Evolutionary conservation across 495 filamentous ascomycete genomes (phyloP).

Genomic region (Trichoderma virens): DNA sequence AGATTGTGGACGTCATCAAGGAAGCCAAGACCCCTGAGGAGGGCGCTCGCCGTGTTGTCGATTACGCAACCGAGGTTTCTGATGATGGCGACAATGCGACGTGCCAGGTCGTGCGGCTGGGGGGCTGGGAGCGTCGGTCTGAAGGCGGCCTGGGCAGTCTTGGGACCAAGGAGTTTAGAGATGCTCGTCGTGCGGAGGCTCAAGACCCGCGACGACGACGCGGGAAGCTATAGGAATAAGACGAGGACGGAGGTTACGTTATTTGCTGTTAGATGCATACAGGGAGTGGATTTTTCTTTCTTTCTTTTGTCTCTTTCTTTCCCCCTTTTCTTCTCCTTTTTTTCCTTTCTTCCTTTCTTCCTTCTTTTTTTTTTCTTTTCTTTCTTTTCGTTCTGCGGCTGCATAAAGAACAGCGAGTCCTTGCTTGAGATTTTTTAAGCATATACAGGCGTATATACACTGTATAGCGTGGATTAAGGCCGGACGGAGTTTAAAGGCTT

Average conservation of each 20-base stretch:
- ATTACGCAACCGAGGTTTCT: conserved; percentile 78
- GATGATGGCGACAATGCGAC: conserved; percentile 88
- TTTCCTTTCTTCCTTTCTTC: too few relatives aligned
- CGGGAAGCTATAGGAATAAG: conserved; percentile 34
- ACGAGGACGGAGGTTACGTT: neutral
- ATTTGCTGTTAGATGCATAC: neutral
- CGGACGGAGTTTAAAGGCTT: neutral
- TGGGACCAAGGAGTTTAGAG: conserved; percentile 83
- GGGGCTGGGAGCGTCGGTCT: conserved; percentile 87
- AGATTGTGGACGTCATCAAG: conserved; percentile 92
- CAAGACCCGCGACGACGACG: conserved; percentile 60
- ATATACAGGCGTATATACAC: neutral
- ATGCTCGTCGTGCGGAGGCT: conserved; percentile 78
- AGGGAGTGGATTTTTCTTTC: neutral
- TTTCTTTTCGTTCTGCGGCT: neutral
- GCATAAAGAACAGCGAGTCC: neutral
- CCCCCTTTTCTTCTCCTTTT: too few relatives aligned
- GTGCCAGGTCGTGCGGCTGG: conserved; percentile 82
- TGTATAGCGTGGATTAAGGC: neutral
- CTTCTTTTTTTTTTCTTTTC: too few relatives aligned
- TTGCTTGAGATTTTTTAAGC: neutral
- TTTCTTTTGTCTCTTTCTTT: too few relatives aligned
- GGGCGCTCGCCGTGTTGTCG: conserved; percentile 67
- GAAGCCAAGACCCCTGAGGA: conserved; percentile 86
- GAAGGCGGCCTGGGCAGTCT: conserved; percentile 84